phyloP scores from a whole-genome alignment of 441 rosid species.

The Pelargonium myrrhifolium region DNA sequence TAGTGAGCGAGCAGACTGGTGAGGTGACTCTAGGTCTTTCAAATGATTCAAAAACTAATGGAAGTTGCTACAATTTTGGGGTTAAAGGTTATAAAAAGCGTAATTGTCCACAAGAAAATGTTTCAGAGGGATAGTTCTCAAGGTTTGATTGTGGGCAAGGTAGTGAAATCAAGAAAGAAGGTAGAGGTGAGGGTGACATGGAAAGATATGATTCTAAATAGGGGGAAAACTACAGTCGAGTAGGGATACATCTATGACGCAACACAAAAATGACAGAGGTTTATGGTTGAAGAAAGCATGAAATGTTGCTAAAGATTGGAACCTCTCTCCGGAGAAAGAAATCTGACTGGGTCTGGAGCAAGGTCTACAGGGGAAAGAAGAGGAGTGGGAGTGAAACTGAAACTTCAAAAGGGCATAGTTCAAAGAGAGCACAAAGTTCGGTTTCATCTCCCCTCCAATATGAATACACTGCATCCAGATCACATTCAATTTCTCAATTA shows the following conservation, averaged over 20 bases:
- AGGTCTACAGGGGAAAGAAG: conserved; percentile 24
- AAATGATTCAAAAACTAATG: conserved; percentile 15
- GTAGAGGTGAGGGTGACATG: conserved; percentile 19
- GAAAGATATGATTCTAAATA: not conserved
- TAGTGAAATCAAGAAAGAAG: conserved; percentile 19
- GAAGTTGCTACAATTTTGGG: conserved; percentile 33
- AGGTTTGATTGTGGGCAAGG: conserved; percentile 19
- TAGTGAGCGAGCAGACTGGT: conserved; percentile 5
- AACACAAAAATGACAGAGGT: conserved; percentile 16
- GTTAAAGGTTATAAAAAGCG: conserved; percentile 34
- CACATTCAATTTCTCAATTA: conserved; percentile 23
- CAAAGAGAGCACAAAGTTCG: conserved; percentile 26
- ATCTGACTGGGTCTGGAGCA: conserved; percentile 16
- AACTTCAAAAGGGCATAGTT: conserved; percentile 20
- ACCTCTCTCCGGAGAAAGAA: conserved; percentile 19
- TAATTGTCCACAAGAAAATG: conserved; percentile 25
- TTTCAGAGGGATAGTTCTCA: conserved; percentile 19
- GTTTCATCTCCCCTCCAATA: conserved; percentile 25
- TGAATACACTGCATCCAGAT: conserved; percentile 22
- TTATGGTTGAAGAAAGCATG: conserved; percentile 22
- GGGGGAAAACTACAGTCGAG: conserved; percentile 12
- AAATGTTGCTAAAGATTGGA: conserved; percentile 13
- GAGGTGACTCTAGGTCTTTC: conserved; percentile 17
- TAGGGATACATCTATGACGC: conserved; percentile 18
- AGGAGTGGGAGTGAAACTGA: conserved; percentile 19